Evolutionary conservation across 345 rosid species (phyloP), one percentile per base, ranked within the genome.

Genomic region (Tarenaya hassleriana): DNA sequence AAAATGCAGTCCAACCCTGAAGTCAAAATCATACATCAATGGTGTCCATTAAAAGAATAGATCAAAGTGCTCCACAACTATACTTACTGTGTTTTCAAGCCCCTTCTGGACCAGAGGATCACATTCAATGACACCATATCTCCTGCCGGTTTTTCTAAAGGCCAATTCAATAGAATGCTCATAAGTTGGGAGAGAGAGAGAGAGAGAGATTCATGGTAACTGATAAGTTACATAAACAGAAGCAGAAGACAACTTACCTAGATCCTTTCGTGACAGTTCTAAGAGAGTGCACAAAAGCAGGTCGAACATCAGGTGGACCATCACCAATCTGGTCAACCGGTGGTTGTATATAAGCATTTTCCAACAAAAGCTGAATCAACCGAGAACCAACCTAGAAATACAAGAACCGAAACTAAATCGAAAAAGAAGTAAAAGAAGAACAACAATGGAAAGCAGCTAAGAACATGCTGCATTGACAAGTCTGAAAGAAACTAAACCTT

Each of bases 91-190:
- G 75, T 70, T 88, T 72, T 88, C 97, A 59, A 94, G 87, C 44
- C 99, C 94, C 58, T 63, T 86, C 50, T 58, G 70, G 61, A 94
- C 81, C 38, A 83, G 74, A 10, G 89, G 87, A 67, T 94, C 95
- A 12, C 99, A 94, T 75, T 80, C 89, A 53, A 94, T 94, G 66
- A 88, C 85, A 37, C 97, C 99, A 43, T 86, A 94, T 73, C 88
- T 83, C 80, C 86, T 74, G 65, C 84, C 75, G 17, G 15, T 50
- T 71, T 79, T 87, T 79, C 99, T 88, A 71, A 61, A 51, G 52
- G 69, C 45, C 48, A 19, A 55, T 21, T 52, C 21, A 59, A 68
- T 37, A 48, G 43, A 58, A 51, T 40, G 42, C 47, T 47, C 35
- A 38, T 54, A 44, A 35, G 10, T 41, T 31, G 45, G 35, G 53